Evolutionary conservation across 2,329 filamentous ascomycete genomes (phyloP).

Genomic region (Torrubiellomyces zombiae): DNA sequence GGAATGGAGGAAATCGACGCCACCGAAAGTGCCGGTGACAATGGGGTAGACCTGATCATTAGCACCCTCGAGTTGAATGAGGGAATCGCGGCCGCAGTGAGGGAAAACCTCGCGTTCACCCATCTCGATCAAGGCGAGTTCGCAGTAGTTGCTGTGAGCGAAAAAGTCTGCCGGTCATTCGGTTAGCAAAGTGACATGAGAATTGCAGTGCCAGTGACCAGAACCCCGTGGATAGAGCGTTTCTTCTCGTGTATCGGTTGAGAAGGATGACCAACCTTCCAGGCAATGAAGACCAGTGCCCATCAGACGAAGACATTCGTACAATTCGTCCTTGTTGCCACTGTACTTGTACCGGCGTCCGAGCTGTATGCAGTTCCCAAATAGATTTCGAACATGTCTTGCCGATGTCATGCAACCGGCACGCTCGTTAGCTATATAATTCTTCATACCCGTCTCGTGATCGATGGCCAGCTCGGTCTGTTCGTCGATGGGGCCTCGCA

Average conservation of each 20-base stretch:
- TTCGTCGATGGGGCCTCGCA: constrained; percentile 72
- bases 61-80: constrained; percentile 51
- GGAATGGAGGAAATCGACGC: constrained; percentile 85
- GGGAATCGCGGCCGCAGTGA: constrained; percentile 64
- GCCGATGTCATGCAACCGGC: constrained; percentile 69
- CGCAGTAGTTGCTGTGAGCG: constrained; percentile 85
- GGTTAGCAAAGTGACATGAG: constrained; percentile 4
- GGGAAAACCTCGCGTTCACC: constrained; percentile 72
- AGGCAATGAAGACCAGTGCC: constrained; percentile 83
- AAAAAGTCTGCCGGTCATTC: constrained; percentile 60
- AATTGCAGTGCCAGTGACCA: no score
- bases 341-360: constrained; percentile 50
- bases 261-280: constrained; percentile 35
- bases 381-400: constrained; percentile 56
- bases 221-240: no score
- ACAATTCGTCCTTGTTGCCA: constrained; percentile 51
- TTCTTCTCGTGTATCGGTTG: no score
- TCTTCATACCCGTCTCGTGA: constrained; percentile 63
- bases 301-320: constrained; percentile 72
- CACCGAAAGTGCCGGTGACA: constrained; percentile 84
- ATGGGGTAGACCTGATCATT: constrained; percentile 56
- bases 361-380: constrained; percentile 60
- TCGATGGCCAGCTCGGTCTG: constrained; percentile 64
- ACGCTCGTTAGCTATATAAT: constrained; percentile 82
- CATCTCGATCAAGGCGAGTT: constrained; percentile 75